phyloP scores from a whole-genome alignment of 2,329 filamentous ascomycete species.

The Trichoderma sp. region DNA sequence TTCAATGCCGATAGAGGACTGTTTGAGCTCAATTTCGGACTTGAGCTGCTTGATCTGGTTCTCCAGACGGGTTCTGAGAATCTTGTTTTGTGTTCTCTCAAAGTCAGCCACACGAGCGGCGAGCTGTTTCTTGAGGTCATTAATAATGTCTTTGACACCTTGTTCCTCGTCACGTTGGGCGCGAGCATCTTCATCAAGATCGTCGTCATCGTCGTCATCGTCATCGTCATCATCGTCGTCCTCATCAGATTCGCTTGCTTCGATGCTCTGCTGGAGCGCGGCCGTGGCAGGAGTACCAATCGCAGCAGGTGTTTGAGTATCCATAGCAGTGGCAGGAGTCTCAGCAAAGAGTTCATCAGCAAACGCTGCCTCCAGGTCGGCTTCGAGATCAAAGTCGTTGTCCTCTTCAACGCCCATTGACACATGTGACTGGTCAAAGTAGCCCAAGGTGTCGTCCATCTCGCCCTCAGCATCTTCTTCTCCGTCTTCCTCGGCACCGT shows the following conservation, averaged over 20 bases:
- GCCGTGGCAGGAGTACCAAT: slow-evolving; percentile 49
- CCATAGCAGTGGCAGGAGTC: slow-evolving; percentile 49
- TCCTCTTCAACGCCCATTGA: slow-evolving; percentile 41
- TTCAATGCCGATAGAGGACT: slow-evolving; percentile 49
- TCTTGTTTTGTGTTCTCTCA: slow-evolving; percentile 49
- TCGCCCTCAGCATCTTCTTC: slow-evolving; percentile 56
- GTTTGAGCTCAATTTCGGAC: slow-evolving; percentile 51
- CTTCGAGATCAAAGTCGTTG: slow-evolving; percentile 58
- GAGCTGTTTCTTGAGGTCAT: slow-evolving; percentile 57
- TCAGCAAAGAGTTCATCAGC: slow-evolving; percentile 46
- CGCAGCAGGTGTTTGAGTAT: slow-evolving; percentile 51
- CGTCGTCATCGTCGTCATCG: slow-evolving; percentile 48
- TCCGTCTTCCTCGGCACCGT: slow-evolving; percentile 48
- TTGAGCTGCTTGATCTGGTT: slow-evolving; percentile 53
- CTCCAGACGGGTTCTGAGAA: slow-evolving; percentile 56
- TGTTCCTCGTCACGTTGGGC: slow-evolving; percentile 55
- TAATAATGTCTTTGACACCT: slow-evolving; percentile 59
- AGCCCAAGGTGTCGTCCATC: slow-evolving; percentile 51
- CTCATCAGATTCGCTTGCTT: slow-evolving; percentile 48
- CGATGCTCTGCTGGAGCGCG: slow-evolving; percentile 49
- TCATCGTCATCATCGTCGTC: slow-evolving; percentile 51
- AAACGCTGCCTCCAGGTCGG: slow-evolving; percentile 60
- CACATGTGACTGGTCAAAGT: slow-evolving; percentile 42
- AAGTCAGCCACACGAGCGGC: slow-evolving; percentile 51
- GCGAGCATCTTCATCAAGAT: slow-evolving; percentile 58